Evolutionary conservation across 2,329 filamentous ascomycete genomes (phyloP).

Genomic region (Talaromyces sp.): DNA sequence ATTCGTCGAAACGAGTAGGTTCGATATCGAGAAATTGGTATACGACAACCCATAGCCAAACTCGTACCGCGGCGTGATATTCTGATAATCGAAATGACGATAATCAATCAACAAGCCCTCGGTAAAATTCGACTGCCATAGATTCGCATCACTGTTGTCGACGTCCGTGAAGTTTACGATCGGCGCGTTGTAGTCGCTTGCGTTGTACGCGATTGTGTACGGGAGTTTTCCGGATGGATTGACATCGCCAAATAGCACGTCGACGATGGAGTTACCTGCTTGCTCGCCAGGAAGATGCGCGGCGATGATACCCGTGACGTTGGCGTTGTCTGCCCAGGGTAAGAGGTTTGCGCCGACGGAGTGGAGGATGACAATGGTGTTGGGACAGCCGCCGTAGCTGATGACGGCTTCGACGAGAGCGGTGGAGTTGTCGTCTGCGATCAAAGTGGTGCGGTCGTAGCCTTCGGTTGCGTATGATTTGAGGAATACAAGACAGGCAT

Average conservation of each 20-base stretch:
- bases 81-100: conserved; percentile 51
- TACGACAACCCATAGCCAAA: conserved; percentile 54
- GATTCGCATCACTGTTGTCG: conserved; percentile 45
- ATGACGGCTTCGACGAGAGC: conserved; percentile 44
- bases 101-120: conserved; percentile 56
- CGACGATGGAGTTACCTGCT: conserved; percentile 64
- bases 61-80: conserved; percentile 52
- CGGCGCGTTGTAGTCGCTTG: conserved; percentile 43
- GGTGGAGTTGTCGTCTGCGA: conserved; percentile 43
- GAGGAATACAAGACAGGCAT: conserved; percentile 58
- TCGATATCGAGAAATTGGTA: conserved; percentile 16
- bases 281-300: conserved; percentile 70
- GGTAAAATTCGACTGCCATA: conserved; percentile 43
- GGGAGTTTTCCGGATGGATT: conserved; percentile 69
- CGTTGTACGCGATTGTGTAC: conserved; percentile 18
- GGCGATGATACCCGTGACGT: conserved; percentile 65
- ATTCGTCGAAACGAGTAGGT: conserved; percentile 6
- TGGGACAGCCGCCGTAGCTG: conserved; percentile 34
- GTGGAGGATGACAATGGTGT: conserved; percentile 66
- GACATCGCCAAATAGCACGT: conserved; percentile 61
- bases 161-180: conserved; percentile 30
- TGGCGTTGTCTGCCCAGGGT: conserved; percentile 61
- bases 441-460: conserved; percentile 40
- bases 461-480: conserved; percentile 53
- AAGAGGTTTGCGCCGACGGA: conserved; percentile 67